Base-by-base conservation (phyloP, 768 basidiomycete species). In the Mrakia hoshinonis region DNA sequence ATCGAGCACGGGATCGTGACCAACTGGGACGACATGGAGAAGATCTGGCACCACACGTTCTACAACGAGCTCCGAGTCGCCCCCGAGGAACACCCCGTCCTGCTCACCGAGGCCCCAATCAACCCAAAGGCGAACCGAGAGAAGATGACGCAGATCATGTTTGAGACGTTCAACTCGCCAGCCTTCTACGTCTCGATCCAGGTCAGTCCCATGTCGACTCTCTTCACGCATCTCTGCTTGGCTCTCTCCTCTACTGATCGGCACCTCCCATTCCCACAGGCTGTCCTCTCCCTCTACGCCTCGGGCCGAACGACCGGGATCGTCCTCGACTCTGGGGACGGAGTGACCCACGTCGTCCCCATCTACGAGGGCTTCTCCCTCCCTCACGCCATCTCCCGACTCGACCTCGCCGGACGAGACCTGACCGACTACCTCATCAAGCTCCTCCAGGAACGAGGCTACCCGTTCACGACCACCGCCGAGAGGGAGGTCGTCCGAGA, bases 21-120 rank as follows among this genome's bases (percentile, higher is more conserved):
- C 55, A 72, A 96, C 87, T 96, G 93, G 93, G 93, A 94, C 77
- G 92, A 94, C 82, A 94, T 94, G 92, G 93, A 95, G 84, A 93
- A 94, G 83, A 94, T 94, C 80, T 95, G 92, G 92, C 91, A 93
- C 80, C 92, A 94, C 84, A 93, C 92, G 38, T 95, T 94, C 82
- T 94, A 91, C 86, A 93, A 93, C 80, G 91, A 92, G 81, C 87
- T 92, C 73, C 90, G 91, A 82, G 90, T 93, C 76, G 91, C 90
- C 4, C 91, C 91, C 29, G 90, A 93, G 81, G 90, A 92, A 83
- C 90, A 92, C 83, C 91, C 91, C 74, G 88, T 92, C 76, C 85
- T 94, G 69, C 84, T 92, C 79, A 94, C 91, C 73, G 91, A 94
- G 81, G 91, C 91, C 34, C 91, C 91, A 24, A 85, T 92, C 75